Percentiles rank a stretch among this genome's conserved stretches.
These are phyloP conservation scores for Fusarium vanettenii DNA, from an alignment of 2,329 filamentous ascomycete species.

Conservation along the genomic window DNA sequence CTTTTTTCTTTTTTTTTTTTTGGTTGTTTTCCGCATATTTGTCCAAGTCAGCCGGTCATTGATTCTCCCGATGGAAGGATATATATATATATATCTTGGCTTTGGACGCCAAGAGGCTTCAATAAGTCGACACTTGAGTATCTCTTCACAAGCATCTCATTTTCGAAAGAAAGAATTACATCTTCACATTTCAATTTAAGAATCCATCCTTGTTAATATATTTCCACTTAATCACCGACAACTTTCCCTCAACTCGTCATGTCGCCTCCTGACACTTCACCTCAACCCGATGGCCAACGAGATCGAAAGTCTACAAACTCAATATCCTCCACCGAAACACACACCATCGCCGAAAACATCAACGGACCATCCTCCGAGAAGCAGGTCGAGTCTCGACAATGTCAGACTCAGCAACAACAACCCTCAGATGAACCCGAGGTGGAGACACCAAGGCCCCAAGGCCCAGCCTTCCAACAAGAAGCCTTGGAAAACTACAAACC, in stretches of 20 bases:
- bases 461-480: slow-evolving; percentile 41
- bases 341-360: background rate
- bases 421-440: slow-evolving; percentile 18
- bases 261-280: slow-evolving; percentile 8
- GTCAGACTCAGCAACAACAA: slow-evolving; percentile 1
- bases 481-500: slow-evolving; percentile 61
- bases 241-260: slow-evolving; percentile 2
- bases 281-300: slow-evolving; percentile 1
- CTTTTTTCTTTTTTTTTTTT: background rate
- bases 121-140: background rate
- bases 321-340: slow-evolving; percentile 31
- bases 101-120: background rate
- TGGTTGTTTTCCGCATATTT: background rate
- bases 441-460: slow-evolving; percentile 25
- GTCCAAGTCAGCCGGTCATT: slow-evolving; percentile 9
- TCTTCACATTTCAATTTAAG: background rate
- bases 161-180: background rate
- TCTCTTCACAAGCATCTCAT: background rate
- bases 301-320: slow-evolving; percentile 32
- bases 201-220: background rate
- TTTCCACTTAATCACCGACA: background rate
- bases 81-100: slow-evolving; percentile 34
- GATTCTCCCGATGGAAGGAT: slow-evolving; percentile 19
- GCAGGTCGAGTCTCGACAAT: background rate
- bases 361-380: background rate